Evolutionary conservation across 2,329 filamentous ascomycete species (phyloP), one percentile per base, ranked within the genome.

Genomic region (Teratosphaeriaceae sp.): DNA sequence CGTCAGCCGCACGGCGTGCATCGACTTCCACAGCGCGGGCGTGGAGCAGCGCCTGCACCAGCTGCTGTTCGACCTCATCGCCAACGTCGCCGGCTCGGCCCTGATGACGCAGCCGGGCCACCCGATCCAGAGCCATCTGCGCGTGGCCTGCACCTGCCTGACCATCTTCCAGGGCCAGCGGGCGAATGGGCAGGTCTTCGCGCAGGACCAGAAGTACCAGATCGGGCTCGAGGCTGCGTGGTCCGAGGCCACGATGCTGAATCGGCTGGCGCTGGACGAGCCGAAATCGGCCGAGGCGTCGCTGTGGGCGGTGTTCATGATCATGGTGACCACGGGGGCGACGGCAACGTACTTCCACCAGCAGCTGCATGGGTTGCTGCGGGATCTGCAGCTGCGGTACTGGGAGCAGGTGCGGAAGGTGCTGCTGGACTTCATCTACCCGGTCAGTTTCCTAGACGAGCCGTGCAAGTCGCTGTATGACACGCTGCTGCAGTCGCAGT

Each of bases 371-470:
- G 45, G 41, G 2, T 31, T 62, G 31, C 49, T 60, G 37, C 48
- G 52, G 21, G 51, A 60, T 39, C 39, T 61, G 24, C 53, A 60
- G 38, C 43, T 62, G 15, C 44, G 41, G 18, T 52, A 53, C 6
- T 62, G 59, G 59, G 56, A 57, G 27, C 52, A 60, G 33, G 57
- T 62, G 5, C 53, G 59, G 13, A 54, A 51, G 8, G 54, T 62
- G 7, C 31, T 62, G 33, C 46, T 60, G 12, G 57, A 58, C 18
- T 62, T 62, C 47, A 61, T 61, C 23, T 62, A 60, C 38, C 59
- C 59, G 7, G 58, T 54, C 30, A 60, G 55, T 42, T 58, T 58
- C 37, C 46, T 62, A 35, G 59, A 62, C 35, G 53, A 53, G 35
- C 55, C 56, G 7, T 59, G 58, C 52, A 56, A 54, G 42, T 40